Percentiles rank a stretch among this genome's conserved stretches.
These are phyloP conservation scores for Tephrocybe sp. DNA, from an alignment of 768 basidiomycete species.

Conservation along the genomic window DNA sequence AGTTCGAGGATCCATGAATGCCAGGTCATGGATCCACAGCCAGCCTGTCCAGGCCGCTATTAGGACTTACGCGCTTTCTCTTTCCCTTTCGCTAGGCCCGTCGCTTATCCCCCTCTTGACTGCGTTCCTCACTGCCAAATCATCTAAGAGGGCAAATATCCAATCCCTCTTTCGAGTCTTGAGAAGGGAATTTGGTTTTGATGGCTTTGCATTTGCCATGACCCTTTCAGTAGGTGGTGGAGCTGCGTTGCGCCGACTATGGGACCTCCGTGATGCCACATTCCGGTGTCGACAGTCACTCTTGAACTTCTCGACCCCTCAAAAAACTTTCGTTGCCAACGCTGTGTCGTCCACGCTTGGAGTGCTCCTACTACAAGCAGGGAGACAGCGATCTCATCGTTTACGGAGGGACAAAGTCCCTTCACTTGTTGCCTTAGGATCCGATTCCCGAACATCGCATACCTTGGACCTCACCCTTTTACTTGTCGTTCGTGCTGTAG, in stretches of 20 bases:
- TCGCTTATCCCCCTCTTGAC: conserved; percentile 55
- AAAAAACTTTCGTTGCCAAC: conserved; percentile 62
- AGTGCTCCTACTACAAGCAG: conserved; percentile 56
- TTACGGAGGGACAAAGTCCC: conserved; percentile 16
- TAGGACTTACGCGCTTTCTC: conserved; percentile 66
- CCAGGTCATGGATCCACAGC: conserved; percentile 15
- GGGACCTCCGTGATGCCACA: conserved; percentile 23
- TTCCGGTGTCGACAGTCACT: conserved; percentile 8
- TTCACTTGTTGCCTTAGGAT: neutral
- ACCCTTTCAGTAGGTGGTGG: conserved; percentile 68
- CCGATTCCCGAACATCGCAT: conserved; percentile 37
- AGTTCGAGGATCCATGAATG: conserved; percentile 12
- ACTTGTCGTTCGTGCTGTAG: conserved; percentile 68
- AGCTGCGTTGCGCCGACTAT: conserved; percentile 47
- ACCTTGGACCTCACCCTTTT: conserved; percentile 72
- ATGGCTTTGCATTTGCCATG: conserved; percentile 71
- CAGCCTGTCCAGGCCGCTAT: conserved; percentile 46
- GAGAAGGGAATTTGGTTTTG: conserved; percentile 54
- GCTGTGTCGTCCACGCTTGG: conserved; percentile 56
- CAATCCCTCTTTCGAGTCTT: conserved; percentile 40
- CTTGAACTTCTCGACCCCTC: conserved; percentile 33
- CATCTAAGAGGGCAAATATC: conserved; percentile 21
- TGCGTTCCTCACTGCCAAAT: conserved; percentile 26
- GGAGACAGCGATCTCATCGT: conserved; percentile 33
- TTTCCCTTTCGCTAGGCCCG: conserved; percentile 70